Base-by-base conservation (phyloP, 805 yeast species). In the Schizosaccharomyces cryophilus region DNA sequence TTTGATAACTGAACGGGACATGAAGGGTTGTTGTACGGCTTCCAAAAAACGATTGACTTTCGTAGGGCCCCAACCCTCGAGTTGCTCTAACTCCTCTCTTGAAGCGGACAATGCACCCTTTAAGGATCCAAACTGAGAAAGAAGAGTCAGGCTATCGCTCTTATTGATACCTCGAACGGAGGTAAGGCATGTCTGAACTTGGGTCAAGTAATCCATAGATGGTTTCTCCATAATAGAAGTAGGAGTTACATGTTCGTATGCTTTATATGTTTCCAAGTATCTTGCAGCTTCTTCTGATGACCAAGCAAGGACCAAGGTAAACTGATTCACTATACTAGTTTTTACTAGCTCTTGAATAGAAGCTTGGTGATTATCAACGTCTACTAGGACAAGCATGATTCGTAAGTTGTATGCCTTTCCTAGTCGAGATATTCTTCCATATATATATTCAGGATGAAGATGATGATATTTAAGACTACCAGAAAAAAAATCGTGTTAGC, bases 371-470 rank as follows among this genome's bases (percentile, higher is more conserved):
- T 73, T 71, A 45, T 73, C 76, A 29, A 72, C 67, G 54, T 73
- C 75, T 3, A 73, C 70, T n/a, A 69, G 67, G 15, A 73, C 69
- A 13, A 74, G 67, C 42, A 74, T 64, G 5, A 73, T 63, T 4
- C 74, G 70, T 30, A 68, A 61, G 42, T 66, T 64, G 62, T 63
- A 69, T 47, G 65, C 69, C 31, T 64, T 63, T 17, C 74, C 74
- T 19, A 74, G 65, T 59, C 66, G 64, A 26, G 64, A 64, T 29
- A 74, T 69, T 17, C 77, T 69, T 21, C 65, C 64, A 66, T 67
- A 69, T 21, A 74, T 72, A 62, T 74, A 73, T 62, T 73, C 77
- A 3, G 76, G 77, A 56, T 71, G 74, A 35, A 74, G 64, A 15
- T 69, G 63, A 56, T 66, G 68, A 60, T 66, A 66, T 59, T 65